phyloP scores from a whole-genome alignment of 164 flowering plant genomes.

The Annona cherimola region DNA sequence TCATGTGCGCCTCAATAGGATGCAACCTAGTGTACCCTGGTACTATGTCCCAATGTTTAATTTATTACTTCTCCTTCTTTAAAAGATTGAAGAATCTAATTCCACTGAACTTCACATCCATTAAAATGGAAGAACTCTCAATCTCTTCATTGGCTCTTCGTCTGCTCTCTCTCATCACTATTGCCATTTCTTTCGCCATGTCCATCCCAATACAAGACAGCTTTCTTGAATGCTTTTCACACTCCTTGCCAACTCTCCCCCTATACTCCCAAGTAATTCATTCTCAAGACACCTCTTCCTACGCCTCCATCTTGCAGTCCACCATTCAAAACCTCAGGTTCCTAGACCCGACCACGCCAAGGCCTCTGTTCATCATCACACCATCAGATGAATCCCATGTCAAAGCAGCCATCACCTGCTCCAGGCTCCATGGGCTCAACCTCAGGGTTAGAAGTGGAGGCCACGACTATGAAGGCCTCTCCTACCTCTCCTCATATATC shows the following conservation, averaged over 20 bases:
- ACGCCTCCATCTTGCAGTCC: slow-evolving; percentile 11
- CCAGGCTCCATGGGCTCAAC: slow-evolving; percentile 11
- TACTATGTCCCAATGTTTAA: too few species aligned
- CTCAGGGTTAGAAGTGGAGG: slow-evolving; percentile 30
- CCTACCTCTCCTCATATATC: slow-evolving; percentile 9
- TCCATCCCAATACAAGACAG: slow-evolving; percentile 1
- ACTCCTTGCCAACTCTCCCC: neutral
- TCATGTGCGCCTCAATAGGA: too few species aligned
- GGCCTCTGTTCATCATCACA: slow-evolving; percentile 22
- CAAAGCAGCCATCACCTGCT: slow-evolving; percentile 24
- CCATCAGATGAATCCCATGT: slow-evolving; percentile 20
- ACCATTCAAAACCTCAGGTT: slow-evolving; percentile 16
- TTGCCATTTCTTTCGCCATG: neutral
- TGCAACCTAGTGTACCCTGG: too few species aligned
- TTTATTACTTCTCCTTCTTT: neutral
- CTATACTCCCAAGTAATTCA: neutral
- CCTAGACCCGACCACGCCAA: slow-evolving; percentile 4
- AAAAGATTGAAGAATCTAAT: neutral
- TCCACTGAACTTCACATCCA: neutral
- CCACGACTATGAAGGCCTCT: slow-evolving; percentile 35
- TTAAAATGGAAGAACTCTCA: neutral
- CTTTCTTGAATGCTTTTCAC: slow-evolving; percentile 7
- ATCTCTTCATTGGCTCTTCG: neutral
- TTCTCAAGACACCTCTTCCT: slow-evolving; percentile 6
- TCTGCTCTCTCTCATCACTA: neutral